Base-by-base conservation (phyloP, 306 rosid species). In the Rosa multiflora region DNA sequence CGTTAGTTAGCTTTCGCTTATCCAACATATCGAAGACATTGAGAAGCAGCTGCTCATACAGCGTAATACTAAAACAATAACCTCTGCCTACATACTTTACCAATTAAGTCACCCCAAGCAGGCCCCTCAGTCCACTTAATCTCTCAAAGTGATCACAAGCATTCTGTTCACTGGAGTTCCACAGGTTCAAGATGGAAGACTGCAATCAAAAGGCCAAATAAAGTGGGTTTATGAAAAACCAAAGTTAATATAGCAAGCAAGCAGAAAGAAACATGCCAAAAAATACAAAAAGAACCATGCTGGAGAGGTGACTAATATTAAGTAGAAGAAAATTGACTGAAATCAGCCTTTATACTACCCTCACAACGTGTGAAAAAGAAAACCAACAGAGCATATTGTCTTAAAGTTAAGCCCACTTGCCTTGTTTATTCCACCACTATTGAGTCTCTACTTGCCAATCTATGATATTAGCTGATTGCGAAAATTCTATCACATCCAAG, bases 1-100 rank as follows among this genome's bases (percentile, higher is more conserved):
- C 99, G 97, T 92, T 97, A 42, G 97, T 89, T 80, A 94, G 83
- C 83, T 86, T 92, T 84, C 99, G 94, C 85, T 92, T 93, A 72
- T 94, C 99, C 79, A 94, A 84, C 90, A 92, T 91, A 51, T 20
- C 14, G n/a, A 47, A 51, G 56, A 15, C 37, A 32, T 32, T 32
- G 37, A 32, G 37, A 32, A 51, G 56, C 56, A 51, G n/a, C 56
- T 51, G 14, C 20, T 14, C 56, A 5, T 51, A 51, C 56, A 51
- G 56, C 37, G 37, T 32, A 32, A 32, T 32, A 32, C 37, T 32
- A 32, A 32, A 32, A 32, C 37, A 32, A 32, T 32, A 32, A 32
- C 37, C 37, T 32, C 37, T 32, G 3, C 37, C 37, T 2, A 32
- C 35, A 32, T 32, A 32, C 37, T 1, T 32, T 32, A 32, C 37